Evolutionary conservation across 1,284 basidiomycete species (phyloP).

Genomic region (Mycena sp.): DNA sequence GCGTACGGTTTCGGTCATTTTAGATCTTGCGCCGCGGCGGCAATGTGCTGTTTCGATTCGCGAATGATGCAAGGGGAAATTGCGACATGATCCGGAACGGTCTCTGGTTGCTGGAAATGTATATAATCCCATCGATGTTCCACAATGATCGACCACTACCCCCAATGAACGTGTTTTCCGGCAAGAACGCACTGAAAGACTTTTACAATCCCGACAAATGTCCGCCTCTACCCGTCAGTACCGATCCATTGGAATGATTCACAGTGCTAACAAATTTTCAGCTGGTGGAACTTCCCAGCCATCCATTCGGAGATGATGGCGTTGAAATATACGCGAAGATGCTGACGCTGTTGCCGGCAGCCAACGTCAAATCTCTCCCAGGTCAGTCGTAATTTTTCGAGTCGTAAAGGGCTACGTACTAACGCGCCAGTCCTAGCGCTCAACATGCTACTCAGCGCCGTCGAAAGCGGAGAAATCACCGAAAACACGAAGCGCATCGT

Average conservation of each 20-base stretch:
- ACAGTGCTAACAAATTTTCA: not conserved
- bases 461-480: slow-evolving; percentile 17
- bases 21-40: too few relatives aligned
- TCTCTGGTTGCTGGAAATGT: too few relatives aligned
- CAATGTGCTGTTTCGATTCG: too few relatives aligned
- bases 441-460: slow-evolving; percentile 17
- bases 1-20: too few relatives aligned
- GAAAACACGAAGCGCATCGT: slow-evolving; percentile 14
- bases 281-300: slow-evolving; percentile 18
- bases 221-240: slow-evolving; percentile 9
- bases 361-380: slow-evolving; percentile 15
- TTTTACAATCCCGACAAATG: slow-evolving; percentile 14
- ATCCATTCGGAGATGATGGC: slow-evolving; percentile 12
- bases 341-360: slow-evolving; percentile 14
- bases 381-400: not conserved
- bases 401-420: not conserved
- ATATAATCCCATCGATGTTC: too few relatives aligned
- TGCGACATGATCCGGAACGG: too few relatives aligned
- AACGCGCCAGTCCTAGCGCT: not conserved
- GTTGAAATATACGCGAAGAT: slow-evolving; percentile 22
- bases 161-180: slow-evolving; percentile 14
- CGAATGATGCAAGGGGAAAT: too few relatives aligned
- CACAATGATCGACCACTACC: not conserved
- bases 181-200: slow-evolving; percentile 16
- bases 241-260: not conserved